Conservation (phyloP, 1,139 yeast species). For the Taphrina confusa region DNA sequence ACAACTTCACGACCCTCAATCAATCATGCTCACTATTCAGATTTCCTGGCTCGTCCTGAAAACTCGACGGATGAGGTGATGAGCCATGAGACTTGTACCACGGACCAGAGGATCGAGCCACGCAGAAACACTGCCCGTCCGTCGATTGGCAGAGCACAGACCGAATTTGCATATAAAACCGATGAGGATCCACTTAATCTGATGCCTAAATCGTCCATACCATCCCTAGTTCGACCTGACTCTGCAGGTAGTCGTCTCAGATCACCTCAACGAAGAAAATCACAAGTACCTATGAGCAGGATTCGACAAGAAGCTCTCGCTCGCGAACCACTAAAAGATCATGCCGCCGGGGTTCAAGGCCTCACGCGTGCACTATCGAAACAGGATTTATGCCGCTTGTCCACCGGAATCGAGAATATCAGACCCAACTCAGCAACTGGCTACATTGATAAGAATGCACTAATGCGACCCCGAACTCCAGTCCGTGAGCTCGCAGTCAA, state of each 20-base stretch:
- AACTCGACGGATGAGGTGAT: constrained; percentile 2
- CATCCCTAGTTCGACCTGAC: constrained; percentile 9
- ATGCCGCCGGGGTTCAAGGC: constrained; percentile 3
- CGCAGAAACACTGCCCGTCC: constrained; percentile 13
- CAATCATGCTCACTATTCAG: constrained; percentile 15
- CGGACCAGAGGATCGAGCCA: neutral
- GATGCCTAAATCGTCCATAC: constrained; percentile 4
- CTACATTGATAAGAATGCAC: neutral
- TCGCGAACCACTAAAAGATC: constrained; percentile 12
- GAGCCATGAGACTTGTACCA: neutral
- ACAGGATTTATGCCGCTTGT: neutral
- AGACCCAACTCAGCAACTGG: constrained; percentile 1
- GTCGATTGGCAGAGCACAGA: constrained; percentile 10
- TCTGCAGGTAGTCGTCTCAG: constrained; percentile 8
- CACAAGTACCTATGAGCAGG: constrained; percentile 22
- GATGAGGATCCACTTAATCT: constrained; percentile 21
- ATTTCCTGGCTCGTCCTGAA: constrained; percentile 11
- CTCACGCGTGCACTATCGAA: constrained; percentile 17
- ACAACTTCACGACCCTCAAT: constrained; percentile 2
- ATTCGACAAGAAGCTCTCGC: constrained; percentile 3
- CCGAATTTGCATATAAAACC: neutral
- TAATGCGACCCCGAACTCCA: constrained; percentile 15
- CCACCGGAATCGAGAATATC: constrained; percentile 15
- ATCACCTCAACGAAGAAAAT: constrained; percentile 24
- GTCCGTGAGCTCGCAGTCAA: neutral